Evolutionary conservation across 192 early-diverging fungal species (phyloP).

Genomic region (Powellomyces hirtus): DNA sequence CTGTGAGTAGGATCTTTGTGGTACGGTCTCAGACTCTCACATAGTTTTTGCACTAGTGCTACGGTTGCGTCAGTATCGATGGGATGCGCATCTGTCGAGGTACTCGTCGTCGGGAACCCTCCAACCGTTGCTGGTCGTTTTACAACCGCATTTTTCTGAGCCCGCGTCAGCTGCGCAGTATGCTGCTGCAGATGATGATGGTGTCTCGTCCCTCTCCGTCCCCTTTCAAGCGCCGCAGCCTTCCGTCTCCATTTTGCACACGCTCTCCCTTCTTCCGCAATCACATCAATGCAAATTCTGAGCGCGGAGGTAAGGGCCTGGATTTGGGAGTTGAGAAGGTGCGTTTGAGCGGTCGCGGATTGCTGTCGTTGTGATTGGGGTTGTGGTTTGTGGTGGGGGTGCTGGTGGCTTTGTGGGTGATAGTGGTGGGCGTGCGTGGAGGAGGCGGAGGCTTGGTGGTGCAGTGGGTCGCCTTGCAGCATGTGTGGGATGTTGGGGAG

Average conservation of each 20-base stretch:
- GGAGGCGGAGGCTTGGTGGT: not conserved
- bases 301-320: not conserved
- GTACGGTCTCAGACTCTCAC: not conserved
- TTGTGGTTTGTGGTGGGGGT: not conserved
- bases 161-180: not conserved
- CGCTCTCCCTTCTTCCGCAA: not conserved
- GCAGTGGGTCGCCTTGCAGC: not conserved
- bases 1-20: not conserved
- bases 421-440: not conserved
- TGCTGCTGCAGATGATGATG: not conserved
- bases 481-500: not conserved
- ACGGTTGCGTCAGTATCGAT: not conserved
- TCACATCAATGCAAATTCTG: not conserved
- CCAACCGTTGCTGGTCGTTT: not conserved
- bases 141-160: not conserved
- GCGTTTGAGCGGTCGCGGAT: not conserved
- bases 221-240: not conserved
- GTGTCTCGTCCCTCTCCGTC: not conserved
- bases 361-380: not conserved
- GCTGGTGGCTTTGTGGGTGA: not conserved
- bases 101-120: not conserved
- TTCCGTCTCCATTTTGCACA: not conserved
- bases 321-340: not conserved
- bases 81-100: not conserved
- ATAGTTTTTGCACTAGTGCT: not conserved